These are phyloP conservation scores for Rhizopogon rudus DNA, from an alignment of 768 basidiomycete species.

Conservation along the genomic window DNA sequence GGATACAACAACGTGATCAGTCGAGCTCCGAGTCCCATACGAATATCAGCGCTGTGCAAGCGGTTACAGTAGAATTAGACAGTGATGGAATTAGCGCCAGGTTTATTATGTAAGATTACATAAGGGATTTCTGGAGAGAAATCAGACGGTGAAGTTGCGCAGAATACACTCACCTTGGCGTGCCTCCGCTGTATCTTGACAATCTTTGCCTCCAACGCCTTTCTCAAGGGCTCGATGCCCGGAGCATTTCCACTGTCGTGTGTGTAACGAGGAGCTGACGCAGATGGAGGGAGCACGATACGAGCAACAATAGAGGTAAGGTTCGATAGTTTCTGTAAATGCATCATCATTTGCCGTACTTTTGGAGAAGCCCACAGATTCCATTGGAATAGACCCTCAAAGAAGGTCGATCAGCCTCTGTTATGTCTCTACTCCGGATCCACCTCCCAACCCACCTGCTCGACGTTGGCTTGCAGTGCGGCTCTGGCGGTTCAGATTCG, in stretches of 20 bases:
- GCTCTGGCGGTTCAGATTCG: slow-evolving; percentile 33
- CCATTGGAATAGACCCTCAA: slow-evolving; percentile 21
- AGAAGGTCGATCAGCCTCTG: slow-evolving; percentile 14
- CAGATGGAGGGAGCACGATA: slow-evolving; percentile 22
- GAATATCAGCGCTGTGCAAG: slow-evolving; percentile 90
- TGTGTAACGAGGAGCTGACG: slow-evolving; percentile 42
- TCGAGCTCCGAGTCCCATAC: slow-evolving; percentile 96
- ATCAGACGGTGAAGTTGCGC: too few relatives aligned
- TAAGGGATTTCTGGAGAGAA: slow-evolving; percentile 73
- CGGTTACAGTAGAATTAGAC: slow-evolving; percentile 72
- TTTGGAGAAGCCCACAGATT: slow-evolving; percentile 11
- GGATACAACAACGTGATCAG: slow-evolving; percentile 85
- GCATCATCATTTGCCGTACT: not conserved
- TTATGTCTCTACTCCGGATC: slow-evolving; percentile 52
- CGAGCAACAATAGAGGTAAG: not conserved
- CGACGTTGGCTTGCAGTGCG: slow-evolving; percentile 42
- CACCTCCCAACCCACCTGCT: slow-evolving; percentile 87
- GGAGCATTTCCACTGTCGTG: slow-evolving; percentile 26
- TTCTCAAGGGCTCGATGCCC: slow-evolving; percentile 20
- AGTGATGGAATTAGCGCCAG: slow-evolving; percentile 89
- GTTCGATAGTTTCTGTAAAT: slow-evolving; percentile 10
- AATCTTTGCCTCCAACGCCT: slow-evolving; percentile 2
- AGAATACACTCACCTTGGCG: slow-evolving; percentile 45
- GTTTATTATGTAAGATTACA: slow-evolving; percentile 58
- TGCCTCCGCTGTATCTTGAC: slow-evolving; percentile 27